Conservation (phyloP, 2,329 filamentous ascomycete genomes). For the Fusarium sp. region DNA sequence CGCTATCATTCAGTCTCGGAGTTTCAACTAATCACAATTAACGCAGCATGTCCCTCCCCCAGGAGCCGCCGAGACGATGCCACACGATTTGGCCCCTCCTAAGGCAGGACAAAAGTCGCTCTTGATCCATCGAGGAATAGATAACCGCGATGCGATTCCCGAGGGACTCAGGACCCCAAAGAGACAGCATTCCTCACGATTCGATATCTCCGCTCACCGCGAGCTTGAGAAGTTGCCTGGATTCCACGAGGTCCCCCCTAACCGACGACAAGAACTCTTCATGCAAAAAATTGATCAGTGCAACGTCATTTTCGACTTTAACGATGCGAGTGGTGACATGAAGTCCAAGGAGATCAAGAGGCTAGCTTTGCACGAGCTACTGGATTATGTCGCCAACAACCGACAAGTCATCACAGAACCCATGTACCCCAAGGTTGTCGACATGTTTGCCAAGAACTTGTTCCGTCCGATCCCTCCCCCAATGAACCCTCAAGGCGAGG, state of each 20-base stretch:
- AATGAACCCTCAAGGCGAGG: constrained; percentile 96
- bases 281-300: constrained; percentile 99
- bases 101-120: constrained; percentile 90
- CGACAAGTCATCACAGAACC: constrained; percentile 97
- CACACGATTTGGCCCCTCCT: constrained; percentile 92
- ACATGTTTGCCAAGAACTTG: constrained; percentile 99
- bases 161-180: constrained; percentile 95
- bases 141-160: constrained; percentile 89
- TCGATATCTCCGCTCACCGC: constrained; percentile 95
- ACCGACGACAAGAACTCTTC: constrained; percentile 93
- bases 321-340: constrained; percentile 97
- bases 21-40: constrained; percentile 14
- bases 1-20: not conserved
- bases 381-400: constrained; percentile 99
- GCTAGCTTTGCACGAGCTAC: constrained; percentile 89
- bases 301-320: constrained; percentile 99
- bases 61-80: constrained; percentile 96
- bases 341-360: constrained; percentile 99
- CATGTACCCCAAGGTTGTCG: constrained; percentile 98
- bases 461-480: constrained; percentile 97
- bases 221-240: constrained; percentile 97
- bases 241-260: constrained; percentile 96
- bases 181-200: constrained; percentile 95
- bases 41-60: constrained; percentile 84
- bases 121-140: constrained; percentile 83